phyloP scores from a whole-genome alignment of 768 basidiomycete species.

The Galerina sulciceps region DNA sequence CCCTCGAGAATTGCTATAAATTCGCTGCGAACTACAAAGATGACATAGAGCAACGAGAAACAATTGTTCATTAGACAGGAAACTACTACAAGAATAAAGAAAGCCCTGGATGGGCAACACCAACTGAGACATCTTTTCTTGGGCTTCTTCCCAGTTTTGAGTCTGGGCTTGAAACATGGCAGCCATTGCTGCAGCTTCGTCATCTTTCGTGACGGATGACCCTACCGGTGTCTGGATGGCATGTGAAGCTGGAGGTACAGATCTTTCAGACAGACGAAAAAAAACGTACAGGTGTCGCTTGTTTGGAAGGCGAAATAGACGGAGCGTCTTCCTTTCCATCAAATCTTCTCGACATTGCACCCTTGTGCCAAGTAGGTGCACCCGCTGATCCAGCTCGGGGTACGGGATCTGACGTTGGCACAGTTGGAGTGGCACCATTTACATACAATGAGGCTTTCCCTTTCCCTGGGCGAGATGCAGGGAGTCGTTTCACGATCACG shows the following conservation, averaged over 20 bases:
- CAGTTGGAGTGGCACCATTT: constrained; percentile 42
- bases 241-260: neutral
- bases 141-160: constrained; percentile 97
- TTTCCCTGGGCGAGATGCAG: constrained; percentile 79
- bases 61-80: constrained; percentile 70
- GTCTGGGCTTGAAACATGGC: constrained; percentile 97
- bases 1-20: constrained; percentile 70
- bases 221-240: constrained; percentile 36
- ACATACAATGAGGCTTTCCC: constrained; percentile 83
- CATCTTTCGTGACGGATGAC: constrained; percentile 58
- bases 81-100: constrained; percentile 66
- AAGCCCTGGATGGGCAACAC: constrained; percentile 68
- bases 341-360: constrained; percentile 87
- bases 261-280: constrained; percentile 4
- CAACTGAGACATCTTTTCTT: constrained; percentile 99
- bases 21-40: constrained; percentile 63
- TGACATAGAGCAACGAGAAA: constrained; percentile 39
- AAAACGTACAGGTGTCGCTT: constrained; percentile 31
- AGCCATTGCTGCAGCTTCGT: constrained; percentile 95
- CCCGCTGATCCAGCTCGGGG: constrained; percentile 38
- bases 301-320: constrained; percentile 32
- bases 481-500: constrained; percentile 90
- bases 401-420: constrained; percentile 54
- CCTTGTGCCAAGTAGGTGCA: constrained; percentile 63
- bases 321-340: constrained; percentile 77